Evolutionary conservation across 2,329 filamentous ascomycete species (phyloP).

Genomic region (Penicillium sp.): DNA sequence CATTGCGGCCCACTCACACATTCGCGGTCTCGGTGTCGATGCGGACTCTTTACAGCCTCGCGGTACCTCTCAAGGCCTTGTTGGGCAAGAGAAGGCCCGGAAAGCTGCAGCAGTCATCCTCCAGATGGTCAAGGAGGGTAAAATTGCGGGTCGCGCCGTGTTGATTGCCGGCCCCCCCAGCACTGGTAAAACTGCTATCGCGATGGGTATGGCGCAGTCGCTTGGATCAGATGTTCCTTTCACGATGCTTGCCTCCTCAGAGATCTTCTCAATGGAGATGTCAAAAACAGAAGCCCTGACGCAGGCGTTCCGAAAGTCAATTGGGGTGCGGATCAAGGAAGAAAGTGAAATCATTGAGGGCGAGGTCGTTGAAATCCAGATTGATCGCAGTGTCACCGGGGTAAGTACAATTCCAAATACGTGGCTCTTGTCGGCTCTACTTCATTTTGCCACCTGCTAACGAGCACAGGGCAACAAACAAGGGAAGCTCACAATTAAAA

Average conservation of each 20-base stretch:
- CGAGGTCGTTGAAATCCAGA: conserved; percentile 97
- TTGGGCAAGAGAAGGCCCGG: conserved; percentile 92
- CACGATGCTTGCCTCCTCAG: conserved; percentile 88
- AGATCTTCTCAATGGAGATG: conserved; percentile 99
- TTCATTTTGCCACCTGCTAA: conserved; percentile 2
- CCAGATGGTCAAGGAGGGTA: conserved; percentile 98
- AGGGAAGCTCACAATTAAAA: conserved; percentile 98
- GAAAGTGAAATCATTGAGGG: conserved; percentile 99
- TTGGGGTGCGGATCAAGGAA: conserved; percentile 96
- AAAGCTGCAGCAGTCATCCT: conserved; percentile 94
- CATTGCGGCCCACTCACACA: conserved; percentile 97
- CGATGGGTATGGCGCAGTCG: conserved; percentile 97
- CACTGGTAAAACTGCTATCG: conserved; percentile 96
- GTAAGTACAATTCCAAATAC: conserved; percentile 33
- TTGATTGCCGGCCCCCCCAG: conserved; percentile 92
- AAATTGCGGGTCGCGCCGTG: conserved; percentile 92
- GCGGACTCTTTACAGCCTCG: conserved; percentile 83
- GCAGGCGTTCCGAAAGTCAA: conserved; percentile 97
- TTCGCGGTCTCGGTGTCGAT: conserved; percentile 91
- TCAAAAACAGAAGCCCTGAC: conserved; percentile 97
- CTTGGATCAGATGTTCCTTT: conserved; percentile 92
- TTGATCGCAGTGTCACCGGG: conserved; percentile 92
- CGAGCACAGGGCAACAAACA: conserved; percentile 74
- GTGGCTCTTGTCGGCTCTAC: no score
- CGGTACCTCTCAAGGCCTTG: conserved; percentile 78